Evolutionary conservation across 441 rosid species (phyloP), one percentile per base, ranked within the genome.

Genomic region (Daphne laureola): DNA sequence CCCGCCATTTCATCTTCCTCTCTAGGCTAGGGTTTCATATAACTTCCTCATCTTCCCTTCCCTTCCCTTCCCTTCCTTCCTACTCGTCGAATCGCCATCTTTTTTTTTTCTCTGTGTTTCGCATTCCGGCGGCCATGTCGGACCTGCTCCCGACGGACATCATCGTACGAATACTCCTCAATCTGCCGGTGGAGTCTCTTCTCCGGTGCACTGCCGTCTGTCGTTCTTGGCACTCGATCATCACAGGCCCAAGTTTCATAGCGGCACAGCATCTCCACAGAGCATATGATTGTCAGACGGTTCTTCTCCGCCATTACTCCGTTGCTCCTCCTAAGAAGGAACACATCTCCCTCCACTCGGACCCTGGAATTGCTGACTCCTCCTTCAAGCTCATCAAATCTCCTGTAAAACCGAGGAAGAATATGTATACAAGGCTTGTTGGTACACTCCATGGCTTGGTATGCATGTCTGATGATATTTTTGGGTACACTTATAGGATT

Each of bases 121-220:
- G 38, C 8, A 31, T 2, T 9, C 11, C 4, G 9, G 1, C 38
- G 9, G 38, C 38, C 38, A 57, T 57, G 61, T 46, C 52, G 18
- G 61, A 57, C 4, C 11, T 17, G 46, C 14, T 57, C 14, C 21
- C 53, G 1, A 8, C 4, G 1, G 61, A 57, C 4, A 11, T 47
- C 21, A 21, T 57, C 3, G 4, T 18, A 3, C 52, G 36, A 47
- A 47, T 57, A 31, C 53, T 57, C 5, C 38, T 8, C 21, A 47
- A 16, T 25, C 65, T 54, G 12, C 66, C 59, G 0, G 36, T 61
- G 14, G 52, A 67, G 17, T 55, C 57, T 11, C 16, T 61, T 53
- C 12, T 51, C 12, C 38, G 21, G 21, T 61, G 35, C 66, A 18
- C 42, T 13, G 45, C 41, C 12, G 62, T 55, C 14, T 67, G 49